A percentile compares a stretch with the other conserved stretches of the same genome.
Conservation (phyloP, 116 monocot genomes). For the Iris pallida region DNA sequence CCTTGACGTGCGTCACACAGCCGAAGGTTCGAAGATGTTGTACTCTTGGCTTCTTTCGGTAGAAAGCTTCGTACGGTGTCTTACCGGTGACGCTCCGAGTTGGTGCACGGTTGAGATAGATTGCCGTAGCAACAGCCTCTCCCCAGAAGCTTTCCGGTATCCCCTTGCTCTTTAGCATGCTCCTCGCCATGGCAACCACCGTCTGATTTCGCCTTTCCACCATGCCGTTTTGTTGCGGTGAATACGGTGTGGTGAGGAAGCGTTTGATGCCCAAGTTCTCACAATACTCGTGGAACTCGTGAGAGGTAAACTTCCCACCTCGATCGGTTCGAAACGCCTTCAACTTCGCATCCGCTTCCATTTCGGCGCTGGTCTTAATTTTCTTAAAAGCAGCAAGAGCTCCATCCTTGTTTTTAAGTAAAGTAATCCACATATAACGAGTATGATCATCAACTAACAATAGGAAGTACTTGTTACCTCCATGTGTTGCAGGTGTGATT, state of each 20-base stretch:
- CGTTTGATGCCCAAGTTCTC: too few relatives aligned
- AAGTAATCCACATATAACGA: too few relatives aligned
- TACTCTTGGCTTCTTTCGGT: background rate
- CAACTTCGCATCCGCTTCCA: background rate
- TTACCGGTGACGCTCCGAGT: background rate
- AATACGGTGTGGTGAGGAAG: background rate
- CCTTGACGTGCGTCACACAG: background rate
- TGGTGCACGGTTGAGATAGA: constrained; percentile 2
- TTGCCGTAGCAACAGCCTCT: background rate
- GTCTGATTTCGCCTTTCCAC: background rate
- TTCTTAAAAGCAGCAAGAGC: background rate
- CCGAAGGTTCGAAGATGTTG: background rate
- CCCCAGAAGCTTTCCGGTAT: background rate
- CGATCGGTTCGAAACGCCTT: background rate
- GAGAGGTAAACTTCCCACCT: background rate
- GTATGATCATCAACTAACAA: too few relatives aligned
- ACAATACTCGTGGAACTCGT: too few relatives aligned
- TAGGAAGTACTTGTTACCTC: too few relatives aligned
- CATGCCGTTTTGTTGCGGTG: background rate
- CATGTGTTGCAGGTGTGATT: too few relatives aligned
- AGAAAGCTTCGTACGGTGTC: background rate
- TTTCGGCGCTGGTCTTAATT: background rate
- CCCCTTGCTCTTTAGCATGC: background rate
- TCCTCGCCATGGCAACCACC: background rate
- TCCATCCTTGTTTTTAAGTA: too few relatives aligned